phyloP scores from a whole-genome alignment of 1,284 basidiomycete genomes.

The Serendipita sp. region DNA sequence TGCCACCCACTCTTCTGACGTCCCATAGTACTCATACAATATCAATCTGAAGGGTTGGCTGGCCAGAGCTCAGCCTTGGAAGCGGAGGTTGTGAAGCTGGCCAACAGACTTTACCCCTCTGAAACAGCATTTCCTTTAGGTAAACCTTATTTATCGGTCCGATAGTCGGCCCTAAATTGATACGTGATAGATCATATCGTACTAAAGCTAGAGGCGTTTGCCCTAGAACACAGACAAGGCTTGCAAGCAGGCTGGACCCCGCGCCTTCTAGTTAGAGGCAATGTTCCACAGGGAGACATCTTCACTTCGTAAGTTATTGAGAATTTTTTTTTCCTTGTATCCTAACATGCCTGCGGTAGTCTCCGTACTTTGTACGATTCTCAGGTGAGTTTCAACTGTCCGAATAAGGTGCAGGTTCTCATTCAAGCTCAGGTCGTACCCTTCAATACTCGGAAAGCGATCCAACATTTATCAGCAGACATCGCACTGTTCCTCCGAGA shows the following conservation, averaged over 20 bases:
- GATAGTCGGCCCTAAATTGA: slow-evolving; percentile 8
- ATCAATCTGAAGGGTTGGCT: slow-evolving; percentile 36
- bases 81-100: slow-evolving; percentile 53
- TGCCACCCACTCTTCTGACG: background rate
- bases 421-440: slow-evolving; percentile 54
- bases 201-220: slow-evolving; percentile 54
- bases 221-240: slow-evolving; percentile 42
- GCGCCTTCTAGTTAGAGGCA: slow-evolving; percentile 59
- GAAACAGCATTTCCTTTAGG: slow-evolving; percentile 80
- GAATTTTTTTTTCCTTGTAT: background rate
- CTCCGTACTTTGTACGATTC: slow-evolving; percentile 80
- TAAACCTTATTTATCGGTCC: slow-evolving; percentile 25
- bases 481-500: slow-evolving; percentile 59
- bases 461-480: slow-evolving; percentile 63
- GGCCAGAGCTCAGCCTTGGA: slow-evolving; percentile 42
- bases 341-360: slow-evolving; percentile 30
- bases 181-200: slow-evolving; percentile 48
- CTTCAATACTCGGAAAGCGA: slow-evolving; percentile 63
- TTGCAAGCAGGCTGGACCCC: slow-evolving; percentile 68
- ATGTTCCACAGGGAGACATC: slow-evolving; percentile 59
- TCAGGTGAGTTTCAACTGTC: slow-evolving; percentile 38
- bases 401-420: background rate
- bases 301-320: slow-evolving; percentile 31
- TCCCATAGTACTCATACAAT: background rate
- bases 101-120: slow-evolving; percentile 77